Base-by-base conservation (phyloP, 163 green algal species). In the Volvox carteri region DNA sequence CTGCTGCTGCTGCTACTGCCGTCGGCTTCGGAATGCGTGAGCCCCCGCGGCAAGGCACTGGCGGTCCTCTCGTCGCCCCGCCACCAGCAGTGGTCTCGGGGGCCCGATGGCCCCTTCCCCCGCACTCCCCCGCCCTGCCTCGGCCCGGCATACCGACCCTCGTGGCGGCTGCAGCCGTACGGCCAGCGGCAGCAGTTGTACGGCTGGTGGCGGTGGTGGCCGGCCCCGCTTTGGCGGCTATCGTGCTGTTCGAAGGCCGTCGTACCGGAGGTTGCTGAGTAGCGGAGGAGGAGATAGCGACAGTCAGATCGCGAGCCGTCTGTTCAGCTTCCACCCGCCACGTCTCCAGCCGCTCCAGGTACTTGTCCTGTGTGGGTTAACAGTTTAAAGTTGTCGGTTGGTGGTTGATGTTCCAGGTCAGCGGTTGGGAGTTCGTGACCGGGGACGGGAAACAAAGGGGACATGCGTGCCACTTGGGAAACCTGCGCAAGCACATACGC, bases 301-400 rank as follows among this genome's bases (percentile, higher is more conserved):
- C 56, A 14, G 50, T 8, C 25, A 80, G 65, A 4, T 76, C 41
- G 6, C 54, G 18, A 46, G 72, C 88, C 1, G 81, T 30, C 9
- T 56, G 68, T 58, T 90, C 72, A 1, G 58, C 30, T 37, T 92
- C 90, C 44, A 79, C 6, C 25, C 78, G 78, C 90, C 90, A 92
- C 14, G 78, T 86, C 68, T 85, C 85, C 14, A 91, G 23, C 48
- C 70, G 70, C 72, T 92, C 90, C 18, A 78, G 0, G 46, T 76
- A 86, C 35, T 86, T 86, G 19, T 85, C 58, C 84, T 88, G 70
- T 37, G 35, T 65, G 25, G 50, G 50, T 16, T n/a, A n/a, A n/a
- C n/a, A n/a, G n/a, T n/a, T n/a, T n/a, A n/a, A n/a, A n/a, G n/a
- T n/a, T n/a, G n/a, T n/a, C n/a, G n/a, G n/a, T n/a, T n/a, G n/a